A percentile compares a stretch with the other conserved stretches of the same genome.
Conservation (phyloP, 78 protist genomes). For the Dictyostelium purpureum region DNA sequence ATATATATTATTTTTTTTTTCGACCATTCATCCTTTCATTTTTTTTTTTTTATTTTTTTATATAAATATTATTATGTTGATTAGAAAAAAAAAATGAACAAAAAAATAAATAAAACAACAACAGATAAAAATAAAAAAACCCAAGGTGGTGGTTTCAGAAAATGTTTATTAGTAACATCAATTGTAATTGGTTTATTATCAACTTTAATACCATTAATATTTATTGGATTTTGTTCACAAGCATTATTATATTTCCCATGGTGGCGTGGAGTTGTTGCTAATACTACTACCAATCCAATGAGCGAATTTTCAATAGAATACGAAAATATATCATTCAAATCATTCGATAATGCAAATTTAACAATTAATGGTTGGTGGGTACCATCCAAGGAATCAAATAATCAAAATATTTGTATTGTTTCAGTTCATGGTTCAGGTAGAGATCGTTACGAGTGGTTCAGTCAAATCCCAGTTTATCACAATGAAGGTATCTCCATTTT, state of each 20-base stretch:
- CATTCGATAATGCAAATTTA: conserved; percentile 7
- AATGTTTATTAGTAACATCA: not conserved
- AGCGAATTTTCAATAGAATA: not conserved
- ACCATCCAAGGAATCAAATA: conserved; percentile 25
- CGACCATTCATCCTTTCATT: too few relatives aligned
- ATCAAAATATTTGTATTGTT: not conserved
- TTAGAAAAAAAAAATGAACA: not conserved
- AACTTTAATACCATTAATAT: not conserved
- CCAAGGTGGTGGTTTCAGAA: not conserved
- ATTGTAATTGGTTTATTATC: not conserved
- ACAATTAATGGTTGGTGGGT: conserved; percentile 71
- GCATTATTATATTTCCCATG: conserved; percentile 61
- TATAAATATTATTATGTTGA: too few relatives aligned
- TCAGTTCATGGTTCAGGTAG: conserved; percentile 58
- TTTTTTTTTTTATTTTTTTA: conserved; percentile 3
- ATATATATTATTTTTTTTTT: not conserved
- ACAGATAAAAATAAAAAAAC: not conserved
- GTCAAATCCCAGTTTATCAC: conserved; percentile 8
- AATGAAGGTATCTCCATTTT: conserved; percentile 8
- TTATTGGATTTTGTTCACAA: not conserved
- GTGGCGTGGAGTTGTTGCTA: not conserved
- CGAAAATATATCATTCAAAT: conserved; percentile 12
- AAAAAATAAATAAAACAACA: not conserved
- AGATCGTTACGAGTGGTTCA: conserved; percentile 35
- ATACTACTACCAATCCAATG: not conserved